These are phyloP conservation scores for Cylindricascospora bacillispora DNA, from an alignment of 1,139 yeast species.

Conservation along the genomic window DNA sequence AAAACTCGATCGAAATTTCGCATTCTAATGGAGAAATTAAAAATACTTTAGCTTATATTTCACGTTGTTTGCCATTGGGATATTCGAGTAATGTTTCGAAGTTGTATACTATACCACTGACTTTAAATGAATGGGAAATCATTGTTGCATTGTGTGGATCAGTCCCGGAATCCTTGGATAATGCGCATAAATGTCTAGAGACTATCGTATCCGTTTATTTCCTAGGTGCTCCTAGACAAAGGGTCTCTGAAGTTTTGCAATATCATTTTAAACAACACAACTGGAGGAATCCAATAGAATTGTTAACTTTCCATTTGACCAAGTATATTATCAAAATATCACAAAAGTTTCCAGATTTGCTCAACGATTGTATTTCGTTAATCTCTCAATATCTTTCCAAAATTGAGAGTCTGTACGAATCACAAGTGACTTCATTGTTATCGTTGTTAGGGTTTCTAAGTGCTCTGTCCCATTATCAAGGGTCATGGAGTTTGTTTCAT, in stretches of 20 bases:
- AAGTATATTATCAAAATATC: slow-evolving; percentile 26
- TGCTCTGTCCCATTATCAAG: slow-evolving; percentile 14
- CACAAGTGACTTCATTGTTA: slow-evolving; percentile 17
- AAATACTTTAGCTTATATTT: too few species aligned
- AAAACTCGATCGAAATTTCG: too few species aligned
- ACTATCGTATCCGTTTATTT: slow-evolving; percentile 45
- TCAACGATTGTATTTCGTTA: slow-evolving; percentile 10
- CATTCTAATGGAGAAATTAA: too few species aligned
- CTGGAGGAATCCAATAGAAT: slow-evolving; percentile 33
- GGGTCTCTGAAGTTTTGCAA: slow-evolving; percentile 35
- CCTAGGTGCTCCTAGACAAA: slow-evolving; percentile 44
- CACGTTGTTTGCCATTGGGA: slow-evolving; percentile 18
- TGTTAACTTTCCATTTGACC: slow-evolving; percentile 26
- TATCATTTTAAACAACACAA: slow-evolving; percentile 32
- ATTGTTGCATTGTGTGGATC: slow-evolving; percentile 51
- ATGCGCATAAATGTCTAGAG: slow-evolving; percentile 40
- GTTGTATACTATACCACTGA: slow-evolving; percentile 31
- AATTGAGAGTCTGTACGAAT: slow-evolving; percentile 12
- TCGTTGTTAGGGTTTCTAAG: slow-evolving; percentile 23
- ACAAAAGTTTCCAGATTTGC: slow-evolving; percentile 24
- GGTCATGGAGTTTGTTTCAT: slow-evolving; percentile 12
- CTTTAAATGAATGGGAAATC: slow-evolving; percentile 55
- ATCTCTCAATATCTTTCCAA: slow-evolving; percentile 22
- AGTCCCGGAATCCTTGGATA: slow-evolving; percentile 30
- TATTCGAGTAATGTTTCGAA: slow-evolving; percentile 18